Evolutionary conservation across 148 eudicot genomes (phyloP), one percentile per base, ranked within the genome.

Genomic region (Rhododendron ovatum): DNA sequence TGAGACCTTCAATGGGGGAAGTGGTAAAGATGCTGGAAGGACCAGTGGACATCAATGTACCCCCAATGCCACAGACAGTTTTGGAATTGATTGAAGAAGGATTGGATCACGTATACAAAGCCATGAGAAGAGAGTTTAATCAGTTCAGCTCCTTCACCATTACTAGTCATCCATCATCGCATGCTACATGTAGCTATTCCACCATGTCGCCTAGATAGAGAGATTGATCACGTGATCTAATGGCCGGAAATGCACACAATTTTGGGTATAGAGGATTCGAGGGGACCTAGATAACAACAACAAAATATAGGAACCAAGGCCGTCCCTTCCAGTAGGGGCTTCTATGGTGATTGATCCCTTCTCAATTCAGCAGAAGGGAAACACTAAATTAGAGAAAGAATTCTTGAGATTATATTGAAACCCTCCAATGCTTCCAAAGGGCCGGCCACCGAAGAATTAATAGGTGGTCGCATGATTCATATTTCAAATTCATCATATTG

Each of bases 1-100:
- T 87, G 86, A 93, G 99, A 84, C 99, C 99, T 43, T 92, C 96
- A 48, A 95, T 97, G 99, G 98, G 99, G 33, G 98, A 97, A 85
- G 96, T 97, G 26, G 98, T 97, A 82, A 94, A 91, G 91, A 94
- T 97, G 93, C 89, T 95, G 86, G 98, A 95, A 90, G 98, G 95
- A 79, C 91, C 96, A 26, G 92, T 88, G 8, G 94, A 93, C 4
- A 91, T 97, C 9, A 92, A 93, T 20, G 82, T 84, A 88, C 98
- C 99, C 73, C 93, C 94, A 79, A 97, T 97, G 92, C 99, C 99
- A 7, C 99, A 94, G 73, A 89, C 98, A 10, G 95, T 97, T 30
- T 79, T 90, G 84, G 99, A 97, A 89, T 86, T 97, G 84, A 91
- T 97, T 65, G 99, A 97, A 80, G 99, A 97, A 91, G 99, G 99